A percentile compares a stretch with the other conserved stretches of the same genome.
Evolutionary conservation across 169 alveolate genomes (phyloP).

Genomic region (Plasmodium billcollinsi): DNA sequence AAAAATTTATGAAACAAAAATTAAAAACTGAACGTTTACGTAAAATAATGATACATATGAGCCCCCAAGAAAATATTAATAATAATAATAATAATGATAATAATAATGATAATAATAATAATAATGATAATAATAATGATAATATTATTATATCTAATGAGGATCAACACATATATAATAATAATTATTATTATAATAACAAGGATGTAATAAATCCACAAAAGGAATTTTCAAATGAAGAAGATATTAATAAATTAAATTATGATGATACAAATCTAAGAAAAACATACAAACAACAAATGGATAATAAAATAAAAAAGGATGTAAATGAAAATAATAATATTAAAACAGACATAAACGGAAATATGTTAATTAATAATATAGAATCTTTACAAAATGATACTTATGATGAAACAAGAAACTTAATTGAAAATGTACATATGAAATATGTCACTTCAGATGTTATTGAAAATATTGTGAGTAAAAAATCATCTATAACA

Average conservation of each 20-base stretch:
- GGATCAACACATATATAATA: neutral
- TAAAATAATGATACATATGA: neutral
- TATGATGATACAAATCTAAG: neutral
- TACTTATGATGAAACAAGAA: neutral
- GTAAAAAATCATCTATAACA: conserved; percentile 52
- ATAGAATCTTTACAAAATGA: neutral
- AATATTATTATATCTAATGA: neutral
- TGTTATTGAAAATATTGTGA: conserved; percentile 74
- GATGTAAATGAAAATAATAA: neutral
- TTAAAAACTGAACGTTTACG: neutral
- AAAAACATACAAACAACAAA: neutral
- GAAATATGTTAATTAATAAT: neutral
- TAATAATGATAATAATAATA: neutral
- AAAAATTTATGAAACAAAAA: conserved; percentile 32
- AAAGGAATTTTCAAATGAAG: neutral
- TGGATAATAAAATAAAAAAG: neutral
- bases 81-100: neutral
- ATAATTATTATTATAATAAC: neutral
- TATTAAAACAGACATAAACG: neutral
- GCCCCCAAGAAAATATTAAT: neutral
- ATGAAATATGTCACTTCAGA: conserved; percentile 77
- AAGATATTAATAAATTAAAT: neutral
- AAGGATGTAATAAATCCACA: neutral
- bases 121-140: neutral
- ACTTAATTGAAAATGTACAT: conserved; percentile 26